These are phyloP conservation scores for Hirsutella thompsonii DNA, from an alignment of 2,329 filamentous ascomycete species.

Conservation along the genomic window DNA sequence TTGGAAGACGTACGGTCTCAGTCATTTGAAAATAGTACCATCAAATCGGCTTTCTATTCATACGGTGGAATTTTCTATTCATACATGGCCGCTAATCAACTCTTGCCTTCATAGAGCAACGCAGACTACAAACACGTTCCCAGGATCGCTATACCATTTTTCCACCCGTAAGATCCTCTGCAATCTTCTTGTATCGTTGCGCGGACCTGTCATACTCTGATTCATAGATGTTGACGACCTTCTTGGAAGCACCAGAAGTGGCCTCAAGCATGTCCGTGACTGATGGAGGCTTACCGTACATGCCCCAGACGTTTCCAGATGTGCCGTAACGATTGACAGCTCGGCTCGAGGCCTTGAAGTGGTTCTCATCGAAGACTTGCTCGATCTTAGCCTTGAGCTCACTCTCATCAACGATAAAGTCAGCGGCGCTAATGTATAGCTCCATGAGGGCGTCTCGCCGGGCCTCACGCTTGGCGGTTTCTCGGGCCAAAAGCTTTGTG, in stretches of 20 bases:
- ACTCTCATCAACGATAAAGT: conserved; percentile 73
- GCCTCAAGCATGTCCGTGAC: conserved; percentile 30
- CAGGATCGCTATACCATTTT: conserved; percentile 30
- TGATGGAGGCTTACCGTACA: conserved; percentile 29
- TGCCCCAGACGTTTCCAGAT: conserved; percentile 40
- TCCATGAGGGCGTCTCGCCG: conserved; percentile 65
- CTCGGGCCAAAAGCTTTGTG: conserved; percentile 28
- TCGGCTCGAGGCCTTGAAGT: conserved; percentile 28
- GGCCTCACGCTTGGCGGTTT: conserved; percentile 36
- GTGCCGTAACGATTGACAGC: conserved; percentile 16
- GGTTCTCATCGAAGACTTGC: conserved; percentile 56
- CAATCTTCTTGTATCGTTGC: conserved; percentile 39
- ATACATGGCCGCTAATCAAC: not conserved
- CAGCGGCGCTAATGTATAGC: conserved; percentile 76
- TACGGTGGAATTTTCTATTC: not conserved
- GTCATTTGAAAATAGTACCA: too few species aligned
- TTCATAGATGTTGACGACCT: conserved; percentile 21
- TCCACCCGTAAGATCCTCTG: conserved; percentile 47
- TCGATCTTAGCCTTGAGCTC: conserved; percentile 67
- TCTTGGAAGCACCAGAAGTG: conserved; percentile 19
- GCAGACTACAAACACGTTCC: not conserved
- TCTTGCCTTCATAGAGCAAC: not conserved
- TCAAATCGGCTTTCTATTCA: too few species aligned
- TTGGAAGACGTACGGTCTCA: too few species aligned
- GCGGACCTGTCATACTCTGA: conserved; percentile 30